Percentiles rank a stretch among this genome's conserved stretches.
Evolutionary conservation across 164 flowering plant species (phyloP).

Genomic region (Cinnamomum micranthum): DNA sequence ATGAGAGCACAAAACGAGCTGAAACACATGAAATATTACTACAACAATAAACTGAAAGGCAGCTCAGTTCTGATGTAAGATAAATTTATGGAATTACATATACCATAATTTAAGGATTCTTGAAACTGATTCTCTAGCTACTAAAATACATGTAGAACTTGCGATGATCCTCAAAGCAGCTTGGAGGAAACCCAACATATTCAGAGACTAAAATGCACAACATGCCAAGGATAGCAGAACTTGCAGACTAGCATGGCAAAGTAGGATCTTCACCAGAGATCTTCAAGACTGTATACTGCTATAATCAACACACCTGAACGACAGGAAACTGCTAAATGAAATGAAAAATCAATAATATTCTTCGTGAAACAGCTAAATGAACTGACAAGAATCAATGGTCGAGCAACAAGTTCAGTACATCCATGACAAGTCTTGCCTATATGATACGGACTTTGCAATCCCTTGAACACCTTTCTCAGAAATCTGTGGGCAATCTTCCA

Average conservation of each 20-base stretch:
- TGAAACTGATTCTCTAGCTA: neutral
- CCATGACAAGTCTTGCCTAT: constrained; percentile 75
- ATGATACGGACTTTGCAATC: constrained; percentile 51
- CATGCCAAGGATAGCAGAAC: neutral
- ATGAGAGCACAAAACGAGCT: neutral
- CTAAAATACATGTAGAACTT: neutral
- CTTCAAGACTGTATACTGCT: neutral
- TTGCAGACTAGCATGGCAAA: too few relatives aligned
- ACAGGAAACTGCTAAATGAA: neutral
- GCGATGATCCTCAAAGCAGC: neutral
- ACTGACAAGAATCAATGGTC: neutral
- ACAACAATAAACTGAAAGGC: too few relatives aligned
- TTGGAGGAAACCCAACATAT: neutral
- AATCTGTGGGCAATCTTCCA: constrained; percentile 79
- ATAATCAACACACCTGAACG: neutral
- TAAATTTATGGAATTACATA: too few relatives aligned
- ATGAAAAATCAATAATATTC: neutral
- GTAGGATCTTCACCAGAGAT: too few relatives aligned
- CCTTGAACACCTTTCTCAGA: constrained; percentile 65
- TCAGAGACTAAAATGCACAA: neutral
- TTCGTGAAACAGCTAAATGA: neutral
- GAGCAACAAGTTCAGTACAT: constrained; percentile 30
- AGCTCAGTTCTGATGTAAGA: too few relatives aligned
- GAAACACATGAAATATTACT: too few relatives aligned
- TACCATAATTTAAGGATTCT: too few relatives aligned